A percentile compares a stretch with the other conserved stretches of the same genome.
Conservation (phyloP, 371 early-diverging fungal genomes). For the Mucor circinelloides region DNA sequence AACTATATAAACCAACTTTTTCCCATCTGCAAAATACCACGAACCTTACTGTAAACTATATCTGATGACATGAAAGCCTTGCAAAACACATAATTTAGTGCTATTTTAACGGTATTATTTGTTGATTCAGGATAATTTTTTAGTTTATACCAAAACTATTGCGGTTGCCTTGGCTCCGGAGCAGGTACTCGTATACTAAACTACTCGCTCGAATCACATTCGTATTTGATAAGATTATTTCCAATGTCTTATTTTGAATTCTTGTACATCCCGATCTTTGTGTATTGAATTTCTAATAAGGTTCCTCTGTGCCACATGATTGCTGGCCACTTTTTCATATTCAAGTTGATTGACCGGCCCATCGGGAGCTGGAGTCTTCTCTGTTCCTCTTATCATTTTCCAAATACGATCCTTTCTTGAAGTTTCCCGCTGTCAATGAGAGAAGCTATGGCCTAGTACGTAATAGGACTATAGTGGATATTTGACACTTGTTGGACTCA, state of each 20-base stretch:
- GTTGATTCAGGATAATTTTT: too few species aligned
- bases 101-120: neutral
- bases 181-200: neutral
- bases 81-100: neutral
- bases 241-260: neutral
- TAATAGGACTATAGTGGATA: too few species aligned
- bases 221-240: neutral
- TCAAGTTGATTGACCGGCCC: neutral
- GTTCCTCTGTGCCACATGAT: neutral
- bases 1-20: neutral
- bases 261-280: neutral
- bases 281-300: neutral
- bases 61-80: neutral
- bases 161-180: too few species aligned
- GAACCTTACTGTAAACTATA: neutral
- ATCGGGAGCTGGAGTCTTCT: neutral
- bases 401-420: neutral
- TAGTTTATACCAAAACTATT: too few species aligned
- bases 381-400: neutral
- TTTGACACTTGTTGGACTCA: too few species aligned
- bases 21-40: neutral
- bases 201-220: neutral
- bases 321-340: neutral
- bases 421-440: neutral
- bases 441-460: too few species aligned